Conservation (phyloP, 306 rosid genomes). For the Medicago lupulina region DNA sequence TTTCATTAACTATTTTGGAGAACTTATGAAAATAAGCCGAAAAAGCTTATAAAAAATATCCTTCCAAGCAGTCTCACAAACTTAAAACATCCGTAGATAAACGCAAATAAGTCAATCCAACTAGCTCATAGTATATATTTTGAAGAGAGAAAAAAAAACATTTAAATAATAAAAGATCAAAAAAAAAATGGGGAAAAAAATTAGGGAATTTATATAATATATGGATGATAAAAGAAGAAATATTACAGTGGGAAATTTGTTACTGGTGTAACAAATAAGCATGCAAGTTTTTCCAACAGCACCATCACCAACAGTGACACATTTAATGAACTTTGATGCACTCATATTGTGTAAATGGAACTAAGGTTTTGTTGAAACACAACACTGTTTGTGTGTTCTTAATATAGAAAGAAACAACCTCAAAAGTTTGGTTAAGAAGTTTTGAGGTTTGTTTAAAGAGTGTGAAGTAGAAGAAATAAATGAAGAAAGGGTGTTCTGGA, state of each 20-base stretch:
- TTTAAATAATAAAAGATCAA: slow-evolving; percentile 6
- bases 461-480: neutral
- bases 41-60: too few species aligned
- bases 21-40: too few species aligned
- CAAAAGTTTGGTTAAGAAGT: too few species aligned
- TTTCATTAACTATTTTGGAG: too few species aligned
- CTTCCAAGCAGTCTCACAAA: too few species aligned
- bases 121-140: too few species aligned
- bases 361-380: slow-evolving; percentile 3
- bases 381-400: neutral
- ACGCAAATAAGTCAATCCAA: too few species aligned
- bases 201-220: neutral
- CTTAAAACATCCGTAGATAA: too few species aligned
- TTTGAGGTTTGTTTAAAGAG: neutral
- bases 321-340: slow-evolving; percentile 97
- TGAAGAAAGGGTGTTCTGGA: neutral
- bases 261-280: slow-evolving; percentile 98
- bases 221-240: slow-evolving; percentile 17
- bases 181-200: slow-evolving; percentile 29
- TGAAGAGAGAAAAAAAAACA: neutral
- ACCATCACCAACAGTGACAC: slow-evolving; percentile 99
- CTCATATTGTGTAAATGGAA: slow-evolving; percentile 58
- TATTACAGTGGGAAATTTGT: slow-evolving; percentile 91
- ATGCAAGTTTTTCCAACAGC: slow-evolving; percentile 99
- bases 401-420: slow-evolving; percentile 25